A percentile compares a stretch with the other conserved stretches of the same genome.
phyloP scores from a whole-genome alignment of 495 filamentous ascomycete species.

The Talaromyces thailandensis region DNA sequence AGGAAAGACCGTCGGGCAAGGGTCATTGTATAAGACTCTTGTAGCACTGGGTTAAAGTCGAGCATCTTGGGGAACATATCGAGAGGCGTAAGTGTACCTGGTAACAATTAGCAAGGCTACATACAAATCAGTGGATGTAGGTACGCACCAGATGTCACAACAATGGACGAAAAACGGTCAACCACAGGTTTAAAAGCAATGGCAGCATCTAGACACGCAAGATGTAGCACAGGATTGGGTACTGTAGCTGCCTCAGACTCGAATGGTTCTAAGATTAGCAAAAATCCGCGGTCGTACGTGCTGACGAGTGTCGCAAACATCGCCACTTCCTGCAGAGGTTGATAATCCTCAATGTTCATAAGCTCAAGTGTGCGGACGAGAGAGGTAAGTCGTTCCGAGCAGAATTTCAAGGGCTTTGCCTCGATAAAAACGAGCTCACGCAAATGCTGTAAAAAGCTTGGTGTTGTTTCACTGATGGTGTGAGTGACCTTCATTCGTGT shows the following conservation, averaged over 20 bases:
- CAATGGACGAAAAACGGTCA: slow-evolving; percentile 92
- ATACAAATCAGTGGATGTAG: not conserved
- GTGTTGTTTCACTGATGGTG: slow-evolving; percentile 93
- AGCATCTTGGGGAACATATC: slow-evolving; percentile 99
- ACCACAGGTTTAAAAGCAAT: slow-evolving; percentile 98
- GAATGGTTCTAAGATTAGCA: slow-evolving; percentile 91
- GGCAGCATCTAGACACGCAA: slow-evolving; percentile 93
- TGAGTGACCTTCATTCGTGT: slow-evolving; percentile 97
- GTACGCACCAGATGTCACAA: slow-evolving; percentile 81
- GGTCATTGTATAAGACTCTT: slow-evolving; percentile 97
- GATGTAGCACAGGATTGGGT: slow-evolving; percentile 90
- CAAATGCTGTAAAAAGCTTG: slow-evolving; percentile 86
- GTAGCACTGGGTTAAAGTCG: slow-evolving; percentile 79
- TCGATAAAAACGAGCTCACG: slow-evolving; percentile 97
- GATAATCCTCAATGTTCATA: slow-evolving; percentile 95
- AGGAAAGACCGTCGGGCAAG: slow-evolving; percentile 91
- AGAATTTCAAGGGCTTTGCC: slow-evolving; percentile 91
- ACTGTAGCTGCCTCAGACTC: slow-evolving; percentile 94
- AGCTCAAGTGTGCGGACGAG: slow-evolving; percentile 93
- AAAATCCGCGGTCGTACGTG: slow-evolving; percentile 95
- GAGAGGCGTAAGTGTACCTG: slow-evolving; percentile 74
- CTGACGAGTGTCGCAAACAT: slow-evolving; percentile 97
- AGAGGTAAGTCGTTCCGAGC: slow-evolving; percentile 88
- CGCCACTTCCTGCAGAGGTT: slow-evolving; percentile 93
- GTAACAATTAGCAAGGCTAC: not conserved